Evolutionary conservation across 257 asterid species (phyloP).

Genomic region (Euphrasia confusa): DNA sequence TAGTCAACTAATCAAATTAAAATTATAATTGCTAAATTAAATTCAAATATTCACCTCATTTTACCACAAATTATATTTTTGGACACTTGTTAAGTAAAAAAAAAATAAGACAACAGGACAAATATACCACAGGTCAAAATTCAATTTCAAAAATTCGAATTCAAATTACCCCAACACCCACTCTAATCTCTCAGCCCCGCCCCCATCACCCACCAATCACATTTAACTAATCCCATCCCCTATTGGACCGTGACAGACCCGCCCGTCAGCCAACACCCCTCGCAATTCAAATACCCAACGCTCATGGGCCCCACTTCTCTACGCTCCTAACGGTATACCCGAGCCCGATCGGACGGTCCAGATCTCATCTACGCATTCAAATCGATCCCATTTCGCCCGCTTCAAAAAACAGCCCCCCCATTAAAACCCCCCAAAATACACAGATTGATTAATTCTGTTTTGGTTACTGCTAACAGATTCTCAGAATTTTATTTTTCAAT

Average conservation of each 20-base stretch:
- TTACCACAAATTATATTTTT: background rate
- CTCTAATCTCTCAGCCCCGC: constrained; percentile 27
- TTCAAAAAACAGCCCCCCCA: constrained; percentile 31
- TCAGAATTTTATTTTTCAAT: background rate
- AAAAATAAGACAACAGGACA: background rate
- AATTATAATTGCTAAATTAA: too few relatives aligned
- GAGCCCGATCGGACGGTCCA: constrained; percentile 41
- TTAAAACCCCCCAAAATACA: too few relatives aligned
- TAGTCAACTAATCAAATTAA: background rate
- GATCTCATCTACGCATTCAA: constrained; percentile 42
- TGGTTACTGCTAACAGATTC: constrained; percentile 3
- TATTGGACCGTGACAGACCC: constrained; percentile 23
- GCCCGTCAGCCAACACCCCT: background rate
- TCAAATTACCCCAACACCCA: background rate
- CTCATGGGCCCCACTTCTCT: constrained; percentile 43
- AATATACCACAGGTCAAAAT: constrained; percentile 24
- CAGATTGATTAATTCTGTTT: background rate
- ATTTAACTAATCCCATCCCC: background rate
- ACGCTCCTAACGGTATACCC: constrained; percentile 71
- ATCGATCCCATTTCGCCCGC: constrained; percentile 44
- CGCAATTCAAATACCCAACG: constrained; percentile 31
- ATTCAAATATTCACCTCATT: background rate
- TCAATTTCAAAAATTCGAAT: constrained; percentile 11
- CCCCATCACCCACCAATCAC: constrained; percentile 23
- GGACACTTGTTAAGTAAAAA: constrained; percentile 21